Conservation (phyloP, 768 basidiomycete species). For the Nidula microcarpa region DNA sequence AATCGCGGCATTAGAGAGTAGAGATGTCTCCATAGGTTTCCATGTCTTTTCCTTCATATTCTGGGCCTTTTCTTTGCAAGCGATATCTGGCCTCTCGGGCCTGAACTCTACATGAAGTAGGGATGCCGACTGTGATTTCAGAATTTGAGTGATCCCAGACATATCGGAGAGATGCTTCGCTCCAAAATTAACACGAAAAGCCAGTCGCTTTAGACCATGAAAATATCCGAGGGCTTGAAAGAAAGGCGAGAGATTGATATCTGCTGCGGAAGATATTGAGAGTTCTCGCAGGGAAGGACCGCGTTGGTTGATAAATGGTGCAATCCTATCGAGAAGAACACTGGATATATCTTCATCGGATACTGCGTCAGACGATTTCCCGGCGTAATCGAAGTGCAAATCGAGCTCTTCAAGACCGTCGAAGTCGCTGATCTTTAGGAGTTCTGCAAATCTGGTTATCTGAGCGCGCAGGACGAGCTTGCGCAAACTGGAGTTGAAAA, state of each 20-base stretch:
- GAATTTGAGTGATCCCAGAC: constrained; percentile 13
- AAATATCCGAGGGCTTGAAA: constrained; percentile 23
- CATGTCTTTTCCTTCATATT: not conserved
- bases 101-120: constrained; percentile 19
- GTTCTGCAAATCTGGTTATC: constrained; percentile 24
- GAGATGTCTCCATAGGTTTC: not conserved
- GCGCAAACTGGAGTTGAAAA: constrained; percentile 25
- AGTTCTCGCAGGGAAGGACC: constrained; percentile 21
- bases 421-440: constrained; percentile 23
- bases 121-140: constrained; percentile 12
- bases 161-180: constrained; percentile 17
- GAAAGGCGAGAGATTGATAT: constrained; percentile 26
- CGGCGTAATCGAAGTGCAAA: constrained; percentile 28
- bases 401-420: constrained; percentile 26
- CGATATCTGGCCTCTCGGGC: constrained; percentile 1
- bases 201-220: constrained; percentile 17
- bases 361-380: not conserved
- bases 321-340: constrained; percentile 17
- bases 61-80: constrained; percentile 2
- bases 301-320: constrained; percentile 27
- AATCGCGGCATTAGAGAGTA: not conserved
- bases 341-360: not conserved
- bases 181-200: constrained; percentile 16
- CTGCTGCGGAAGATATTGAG: constrained; percentile 26
- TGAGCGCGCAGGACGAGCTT: constrained; percentile 28